Base-by-base conservation (phyloP, 2,329 filamentous ascomycete genomes). In the Beauveria pseudobassiana region DNA sequence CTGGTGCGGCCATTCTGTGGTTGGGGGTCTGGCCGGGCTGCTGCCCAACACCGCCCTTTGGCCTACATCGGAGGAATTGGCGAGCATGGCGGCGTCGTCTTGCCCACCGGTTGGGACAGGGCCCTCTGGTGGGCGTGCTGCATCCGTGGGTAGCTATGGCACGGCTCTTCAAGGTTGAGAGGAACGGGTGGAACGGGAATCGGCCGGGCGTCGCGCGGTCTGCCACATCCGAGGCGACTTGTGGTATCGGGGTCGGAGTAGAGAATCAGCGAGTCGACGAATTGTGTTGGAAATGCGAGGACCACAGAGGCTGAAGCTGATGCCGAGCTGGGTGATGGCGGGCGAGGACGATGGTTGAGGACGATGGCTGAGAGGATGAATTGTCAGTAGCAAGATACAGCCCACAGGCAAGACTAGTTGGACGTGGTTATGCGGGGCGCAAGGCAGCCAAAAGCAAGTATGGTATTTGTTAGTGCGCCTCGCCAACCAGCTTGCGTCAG, bases 41-140 rank as follows among this genome's bases (percentile, higher is more conserved):
- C 65, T 73, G 69, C 68, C 59, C 69, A 14, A 34, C 20, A 30
- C 42, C 26, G 48, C 45, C 22, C 48, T 50, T 22, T 68, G 48
- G 57, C 56, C 64, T 68, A 63, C 52, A 63, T 68, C 64, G 57
- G 69, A 69, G 67, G 70, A 70, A 64, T 69, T 70, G 65, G 69
- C 70, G 70, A 71, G 68, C 71, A 70, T 70, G 68, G 66, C 65
- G 67, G 70, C 63, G 67, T 67, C 65, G 66, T 69, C 66, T 68
- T 68, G 72, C 69, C 73, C 73, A 72, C 71, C 74, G 69, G 67
- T 66, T 68, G 73, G 73, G 73, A 75, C 74, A 71, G 69, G 69
- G 73, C 72, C 74, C 74, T 71, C 63, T 62, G 65, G 65, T 65
- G 67, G 68, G 68, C 63, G 68, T 67, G 68, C 67, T 65, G 73